Evolutionary conservation across 179 eudicot genomes (phyloP).

Genomic region (Silene coronaria): DNA sequence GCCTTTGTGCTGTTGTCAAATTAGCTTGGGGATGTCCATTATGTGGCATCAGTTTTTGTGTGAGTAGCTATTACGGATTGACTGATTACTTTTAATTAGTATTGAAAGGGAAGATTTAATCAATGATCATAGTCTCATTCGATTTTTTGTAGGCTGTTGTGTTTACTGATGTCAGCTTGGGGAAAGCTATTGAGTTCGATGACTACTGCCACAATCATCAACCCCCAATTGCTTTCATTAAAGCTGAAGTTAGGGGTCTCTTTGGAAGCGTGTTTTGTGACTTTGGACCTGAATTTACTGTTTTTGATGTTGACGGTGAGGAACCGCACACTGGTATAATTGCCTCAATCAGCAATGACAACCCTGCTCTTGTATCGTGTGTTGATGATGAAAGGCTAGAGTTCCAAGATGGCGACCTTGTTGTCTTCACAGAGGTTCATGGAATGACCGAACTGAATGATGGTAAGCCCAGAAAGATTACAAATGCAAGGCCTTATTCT

Average conservation of each 20-base stretch:
- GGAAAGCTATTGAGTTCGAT: slow-evolving; percentile 53
- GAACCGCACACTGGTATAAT: slow-evolving; percentile 77
- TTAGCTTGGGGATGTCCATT: neutral
- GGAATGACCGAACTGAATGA: slow-evolving; percentile 95
- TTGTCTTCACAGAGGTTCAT: slow-evolving; percentile 67
- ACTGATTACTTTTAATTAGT: too few species aligned
- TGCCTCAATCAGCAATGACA: slow-evolving; percentile 76
- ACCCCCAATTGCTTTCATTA: slow-evolving; percentile 78
- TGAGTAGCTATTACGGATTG: too few species aligned
- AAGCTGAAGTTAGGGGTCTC: slow-evolving; percentile 74
- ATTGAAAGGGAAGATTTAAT: too few species aligned
- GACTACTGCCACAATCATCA: slow-evolving; percentile 65
- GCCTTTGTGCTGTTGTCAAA: neutral
- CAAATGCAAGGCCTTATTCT: slow-evolving; percentile 67
- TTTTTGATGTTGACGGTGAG: slow-evolving; percentile 68
- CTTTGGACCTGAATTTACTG: slow-evolving; percentile 79
- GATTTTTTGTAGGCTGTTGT: slow-evolving; percentile 62
- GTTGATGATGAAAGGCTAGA: slow-evolving; percentile 94
- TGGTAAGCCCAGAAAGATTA: slow-evolving; percentile 82
- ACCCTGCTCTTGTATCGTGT: slow-evolving; percentile 68
- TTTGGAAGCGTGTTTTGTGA: slow-evolving; percentile 69
- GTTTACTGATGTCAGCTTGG: slow-evolving; percentile 55
- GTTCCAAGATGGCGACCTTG: slow-evolving; percentile 90
- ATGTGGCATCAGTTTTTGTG: too few species aligned
- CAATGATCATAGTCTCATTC: neutral